Base-by-base conservation (phyloP, 352 stramenopile species). In the Phytophthora brassicae region DNA sequence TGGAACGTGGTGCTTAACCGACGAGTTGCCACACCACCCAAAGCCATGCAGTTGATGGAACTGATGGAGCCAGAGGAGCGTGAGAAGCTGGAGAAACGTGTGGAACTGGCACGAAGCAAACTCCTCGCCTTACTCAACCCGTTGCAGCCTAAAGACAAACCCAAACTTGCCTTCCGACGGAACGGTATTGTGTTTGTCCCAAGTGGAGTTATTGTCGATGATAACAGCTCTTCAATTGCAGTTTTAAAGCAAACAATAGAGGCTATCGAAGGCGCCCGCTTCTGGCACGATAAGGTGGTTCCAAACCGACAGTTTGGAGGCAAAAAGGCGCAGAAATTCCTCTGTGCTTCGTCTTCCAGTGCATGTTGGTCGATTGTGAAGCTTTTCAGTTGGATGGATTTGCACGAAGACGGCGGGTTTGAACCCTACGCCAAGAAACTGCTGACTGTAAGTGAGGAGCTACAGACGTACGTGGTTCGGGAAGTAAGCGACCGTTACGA, bases 1-100 rank as follows among this genome's bases (percentile, higher is more conserved):
- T 92, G 83, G 83, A 90, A 92, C 42, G 79, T 92, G 7, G 83
- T 92, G 19, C 68, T 87, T 7, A 89, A 92, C 63, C 75, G 67
- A 42, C 69, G 79, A n/a, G 75, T 76, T 11, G 53, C 79, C 36
- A 72, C 69, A 3, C 64, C 73, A 1, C 83, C 83, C 16, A 83
- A 81, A 20, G 74, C 77, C 0, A 81, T 92, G 70, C 54, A 83
- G 31, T 17, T 74, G 12, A 75, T 92, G 13, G 77, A 92, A 43
- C 72, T 62, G 1, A 87, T 92, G 77, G 77, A 89, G 31, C 45
- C 48, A 4, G 73, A 79, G 13, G 56, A 86, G 20, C 70, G 79
- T 2, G 67, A 87, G 24, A 74, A 71, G 28, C 22, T 92, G 19
- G 80, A 88, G 6, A 68, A 66, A 13, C 76, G 80, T 0, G 80